Conservation (phyloP, 2,329 filamentous ascomycete genomes). For the Aureobasidium sp. region DNA sequence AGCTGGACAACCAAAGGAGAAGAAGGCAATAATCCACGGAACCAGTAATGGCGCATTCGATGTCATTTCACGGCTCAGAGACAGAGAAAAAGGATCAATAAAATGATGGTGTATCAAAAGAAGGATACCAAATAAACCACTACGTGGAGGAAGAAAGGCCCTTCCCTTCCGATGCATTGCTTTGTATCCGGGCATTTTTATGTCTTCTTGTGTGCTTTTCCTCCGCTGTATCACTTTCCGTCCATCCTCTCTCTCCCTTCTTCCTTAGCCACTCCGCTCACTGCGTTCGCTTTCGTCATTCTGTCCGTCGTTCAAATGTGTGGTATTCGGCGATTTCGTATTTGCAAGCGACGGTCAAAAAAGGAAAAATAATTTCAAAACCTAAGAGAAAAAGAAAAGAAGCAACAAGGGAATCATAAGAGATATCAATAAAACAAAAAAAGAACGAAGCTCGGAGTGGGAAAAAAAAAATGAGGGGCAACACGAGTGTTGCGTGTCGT, state of each 20-base stretch:
- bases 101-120: neutral
- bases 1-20: no score
- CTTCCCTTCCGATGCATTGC: neutral
- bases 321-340: neutral
- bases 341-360: neutral
- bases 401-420: neutral
- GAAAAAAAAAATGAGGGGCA: neutral
- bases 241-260: neutral
- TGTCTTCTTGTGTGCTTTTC: neutral
- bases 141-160: neutral
- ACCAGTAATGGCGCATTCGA: neutral
- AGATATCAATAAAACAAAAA: constrained; percentile 1
- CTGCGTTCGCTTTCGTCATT: neutral
- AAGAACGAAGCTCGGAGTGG: neutral
- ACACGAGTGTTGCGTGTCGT: neutral
- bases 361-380: neutral
- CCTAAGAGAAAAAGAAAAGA: neutral
- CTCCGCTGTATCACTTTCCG: neutral
- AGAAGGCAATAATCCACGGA: no score
- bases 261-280: neutral
- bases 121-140: neutral
- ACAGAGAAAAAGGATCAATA: neutral
- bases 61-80: neutral
- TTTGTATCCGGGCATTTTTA: neutral
- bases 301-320: neutral